Conservation (phyloP, 2,329 filamentous ascomycete species). For the Fusarium sp. region DNA sequence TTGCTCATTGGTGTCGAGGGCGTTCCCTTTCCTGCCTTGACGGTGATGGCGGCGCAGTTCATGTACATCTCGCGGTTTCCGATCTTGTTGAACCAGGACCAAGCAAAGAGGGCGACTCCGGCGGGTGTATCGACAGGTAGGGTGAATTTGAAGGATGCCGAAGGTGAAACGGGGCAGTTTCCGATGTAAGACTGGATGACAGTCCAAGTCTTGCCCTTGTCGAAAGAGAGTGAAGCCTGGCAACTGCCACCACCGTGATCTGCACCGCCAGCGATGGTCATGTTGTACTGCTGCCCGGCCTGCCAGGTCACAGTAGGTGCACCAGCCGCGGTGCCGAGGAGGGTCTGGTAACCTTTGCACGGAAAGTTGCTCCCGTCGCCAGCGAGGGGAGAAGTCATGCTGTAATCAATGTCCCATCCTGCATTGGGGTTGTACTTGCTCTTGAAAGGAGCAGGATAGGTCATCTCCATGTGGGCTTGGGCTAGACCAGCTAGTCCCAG, state of each 20-base stretch:
- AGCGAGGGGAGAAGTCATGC: constrained; percentile 75
- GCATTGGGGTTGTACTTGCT: constrained; percentile 64
- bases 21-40: constrained; percentile 55
- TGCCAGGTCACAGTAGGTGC: constrained; percentile 69
- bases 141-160: constrained; percentile 70
- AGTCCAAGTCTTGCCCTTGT: constrained; percentile 75
- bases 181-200: constrained; percentile 71
- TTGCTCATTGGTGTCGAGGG: constrained; percentile 56
- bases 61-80: constrained; percentile 89
- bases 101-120: constrained; percentile 75
- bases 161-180: constrained; percentile 58
- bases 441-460: constrained; percentile 61
- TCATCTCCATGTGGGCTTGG: constrained; percentile 68
- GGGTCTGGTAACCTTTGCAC: constrained; percentile 74
- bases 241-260: constrained; percentile 78
- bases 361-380: constrained; percentile 74
- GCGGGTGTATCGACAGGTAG: constrained; percentile 61
- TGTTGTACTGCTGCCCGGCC: constrained; percentile 71
- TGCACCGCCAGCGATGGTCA: constrained; percentile 72
- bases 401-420: constrained; percentile 71
- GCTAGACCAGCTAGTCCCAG: constrained; percentile 58
- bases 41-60: constrained; percentile 80
- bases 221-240: constrained; percentile 80
- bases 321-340: constrained; percentile 61
- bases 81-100: constrained; percentile 82